Evolutionary conservation across 176 grass and related monocot genomes (phyloP), one percentile per base, ranked within the genome.

Genomic region (Guadua angustifolia): DNA sequence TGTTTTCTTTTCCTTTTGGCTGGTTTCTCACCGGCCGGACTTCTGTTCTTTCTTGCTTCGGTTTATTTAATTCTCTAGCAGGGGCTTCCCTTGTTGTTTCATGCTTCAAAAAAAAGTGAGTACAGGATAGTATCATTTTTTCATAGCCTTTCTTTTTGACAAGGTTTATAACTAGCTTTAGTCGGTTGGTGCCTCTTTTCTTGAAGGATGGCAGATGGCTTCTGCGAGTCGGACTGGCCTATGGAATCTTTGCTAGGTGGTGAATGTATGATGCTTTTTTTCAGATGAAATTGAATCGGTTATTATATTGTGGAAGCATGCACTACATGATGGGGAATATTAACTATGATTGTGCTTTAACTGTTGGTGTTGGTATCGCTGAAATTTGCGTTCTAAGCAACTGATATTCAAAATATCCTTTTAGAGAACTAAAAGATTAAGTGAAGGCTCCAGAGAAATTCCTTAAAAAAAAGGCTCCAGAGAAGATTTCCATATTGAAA

Each of bases 351-450:
- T 77, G 4, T 49, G 55, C 78, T 81, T 76, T 55, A 78, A 78
- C 72, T 86, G 56, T 51, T 78, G 17, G 26, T 62, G 56, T 45
- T 46, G 66, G 55, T 81, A 55, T 77, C 19, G 38, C 56, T 82
- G 45, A 77, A 66, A 19, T 78, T 89, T 86, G 72, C 18, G 25
- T n/a, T 86, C 46, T 47, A 82, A 86, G 78, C 78, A 82, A 89
- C 18, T 76, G 12, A n/a, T 71, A 85, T 63, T 22, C n/a, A 81
- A 51, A 81, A 75, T 4, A 70, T 64, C 21, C 14, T 25, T 36
- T 38, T 76, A 35, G 18, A 52, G 24, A 64, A 17, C 53, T 24
- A 61, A 71, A 75, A 50, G 74, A 14, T 22, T 58, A 85, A 66
- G 26, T 43, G 61, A 81, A 63, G 71, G 51, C 18, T 53, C 29